phyloP scores from a whole-genome alignment of 345 rosid genomes.

The Acer yangbiense region DNA sequence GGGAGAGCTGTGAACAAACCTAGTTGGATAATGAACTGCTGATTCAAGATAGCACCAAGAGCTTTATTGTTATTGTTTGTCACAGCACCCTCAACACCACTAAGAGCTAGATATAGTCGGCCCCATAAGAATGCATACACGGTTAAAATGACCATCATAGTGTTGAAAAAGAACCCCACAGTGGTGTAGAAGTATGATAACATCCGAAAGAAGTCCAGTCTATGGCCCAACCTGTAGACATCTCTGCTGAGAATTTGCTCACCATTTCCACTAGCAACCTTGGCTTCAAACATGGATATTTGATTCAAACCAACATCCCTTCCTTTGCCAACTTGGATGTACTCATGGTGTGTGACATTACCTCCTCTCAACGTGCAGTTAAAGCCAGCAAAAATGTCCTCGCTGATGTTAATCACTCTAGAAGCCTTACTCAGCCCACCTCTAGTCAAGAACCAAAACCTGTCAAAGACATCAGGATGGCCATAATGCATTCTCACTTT shows the following conservation, averaged over 20 bases:
- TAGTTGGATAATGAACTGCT: slow-evolving; percentile 90
- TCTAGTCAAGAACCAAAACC: slow-evolving; percentile 96
- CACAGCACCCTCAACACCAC: slow-evolving; percentile 84
- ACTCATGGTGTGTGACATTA: slow-evolving; percentile 96
- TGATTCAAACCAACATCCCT: slow-evolving; percentile 99
- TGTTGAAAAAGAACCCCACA: slow-evolving; percentile 92
- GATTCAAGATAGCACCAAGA: slow-evolving; percentile 83
- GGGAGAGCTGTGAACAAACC: slow-evolving; percentile 97
- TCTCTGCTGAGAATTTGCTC: slow-evolving; percentile 98
- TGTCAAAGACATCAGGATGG: slow-evolving; percentile 95
- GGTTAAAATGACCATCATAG: slow-evolving; percentile 88
- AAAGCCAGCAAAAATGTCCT: slow-evolving; percentile 99
- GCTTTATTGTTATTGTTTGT: slow-evolving; percentile 62
- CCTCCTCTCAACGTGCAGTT: slow-evolving; percentile 98
- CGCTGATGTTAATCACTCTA: slow-evolving; percentile 92
- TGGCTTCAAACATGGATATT: slow-evolving; percentile 96
- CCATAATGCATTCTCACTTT: slow-evolving; percentile 98
- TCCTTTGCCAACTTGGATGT: slow-evolving; percentile 97
- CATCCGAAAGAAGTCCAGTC: slow-evolving; percentile 97
- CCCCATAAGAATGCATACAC: slow-evolving; percentile 97
- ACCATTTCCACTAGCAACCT: slow-evolving; percentile 99
- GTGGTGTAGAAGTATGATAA: slow-evolving; percentile 93
- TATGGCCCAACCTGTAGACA: slow-evolving; percentile 93
- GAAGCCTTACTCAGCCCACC: slow-evolving; percentile 99
- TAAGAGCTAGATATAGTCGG: slow-evolving; percentile 86